Evolutionary conservation across 805 yeast species (phyloP).

Genomic region (Sugiyamaella marilandica): DNA sequence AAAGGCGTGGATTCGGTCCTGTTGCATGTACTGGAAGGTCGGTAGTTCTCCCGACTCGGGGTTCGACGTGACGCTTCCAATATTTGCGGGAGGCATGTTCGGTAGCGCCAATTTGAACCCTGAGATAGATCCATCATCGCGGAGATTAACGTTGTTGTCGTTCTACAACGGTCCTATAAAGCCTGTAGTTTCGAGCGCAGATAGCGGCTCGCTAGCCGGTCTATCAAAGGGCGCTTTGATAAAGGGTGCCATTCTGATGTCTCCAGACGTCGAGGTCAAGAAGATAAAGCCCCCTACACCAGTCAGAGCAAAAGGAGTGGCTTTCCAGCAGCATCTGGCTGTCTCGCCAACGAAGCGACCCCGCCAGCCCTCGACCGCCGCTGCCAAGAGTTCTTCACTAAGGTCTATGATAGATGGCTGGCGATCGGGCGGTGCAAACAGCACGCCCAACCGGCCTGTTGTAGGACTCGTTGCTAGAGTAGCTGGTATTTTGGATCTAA

Average conservation of each 20-base stretch:
- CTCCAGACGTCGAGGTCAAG: slow-evolving; percentile 17
- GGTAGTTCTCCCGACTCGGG: slow-evolving; percentile 13
- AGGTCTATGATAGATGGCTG: background rate
- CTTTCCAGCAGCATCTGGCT: slow-evolving; percentile 3
- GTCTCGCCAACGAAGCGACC: background rate
- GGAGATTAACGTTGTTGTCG: slow-evolving; percentile 17
- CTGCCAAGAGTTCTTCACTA: background rate
- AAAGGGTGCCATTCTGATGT: slow-evolving; percentile 25
- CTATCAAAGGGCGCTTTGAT: slow-evolving; percentile 21
- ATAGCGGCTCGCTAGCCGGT: background rate
- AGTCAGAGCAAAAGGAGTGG: slow-evolving; percentile 5
- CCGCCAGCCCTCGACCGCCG: background rate
- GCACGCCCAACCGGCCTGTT: background rate
- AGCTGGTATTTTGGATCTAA: slow-evolving; percentile 5
- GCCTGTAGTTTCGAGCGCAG: slow-evolving; percentile 13
- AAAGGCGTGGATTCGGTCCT: slow-evolving; percentile 43
- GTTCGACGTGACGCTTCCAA: slow-evolving; percentile 22
- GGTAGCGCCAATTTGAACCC: slow-evolving; percentile 16
- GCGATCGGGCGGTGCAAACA: background rate
- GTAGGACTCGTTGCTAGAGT: background rate
- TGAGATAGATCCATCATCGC: background rate
- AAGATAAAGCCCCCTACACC: slow-evolving; percentile 14
- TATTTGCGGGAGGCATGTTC: slow-evolving; percentile 33
- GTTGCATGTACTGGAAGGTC: slow-evolving; percentile 34
- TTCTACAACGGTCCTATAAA: slow-evolving; percentile 18